Conservation (phyloP, 177 flowering plant genomes). For the Tripterygium wilfordii region DNA sequence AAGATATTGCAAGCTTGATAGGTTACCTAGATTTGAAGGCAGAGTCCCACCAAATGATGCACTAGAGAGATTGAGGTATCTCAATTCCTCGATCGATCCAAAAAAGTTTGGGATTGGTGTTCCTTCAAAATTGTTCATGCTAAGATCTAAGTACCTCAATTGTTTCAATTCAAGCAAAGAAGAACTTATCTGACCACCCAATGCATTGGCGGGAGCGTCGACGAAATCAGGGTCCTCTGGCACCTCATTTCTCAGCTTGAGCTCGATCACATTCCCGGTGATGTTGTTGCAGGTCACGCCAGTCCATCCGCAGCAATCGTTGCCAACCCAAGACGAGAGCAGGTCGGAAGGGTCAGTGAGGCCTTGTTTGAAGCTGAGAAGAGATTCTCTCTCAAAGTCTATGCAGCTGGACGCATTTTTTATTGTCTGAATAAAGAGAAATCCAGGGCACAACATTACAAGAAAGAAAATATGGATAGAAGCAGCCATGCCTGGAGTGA, state of each 20-base stretch:
- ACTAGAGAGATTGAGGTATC: constrained; percentile 11
- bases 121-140: constrained; percentile 12
- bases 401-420: too few species aligned
- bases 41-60: constrained; percentile 5
- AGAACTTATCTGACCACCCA: constrained; percentile 9
- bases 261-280: constrained; percentile 5
- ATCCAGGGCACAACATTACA: too few species aligned
- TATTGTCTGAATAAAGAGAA: too few species aligned
- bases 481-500: too few species aligned
- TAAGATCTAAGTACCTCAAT: constrained; percentile 11
- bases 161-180: constrained; percentile 10
- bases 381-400: constrained; percentile 7
- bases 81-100: constrained; percentile 8
- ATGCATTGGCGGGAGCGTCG: neutral
- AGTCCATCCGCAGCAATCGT: constrained; percentile 10
- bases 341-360: constrained; percentile 7
- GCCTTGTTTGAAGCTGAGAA: constrained; percentile 4
- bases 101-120: constrained; percentile 8
- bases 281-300: constrained; percentile 11
- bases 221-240: neutral
- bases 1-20: constrained; percentile 9
- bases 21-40: constrained; percentile 11
- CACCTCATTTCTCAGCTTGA: constrained; percentile 1
- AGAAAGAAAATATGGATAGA: too few species aligned
- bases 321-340: constrained; percentile 12